These are phyloP conservation scores for Stevia rebaudiana DNA, from an alignment of 140 eudicot genomes.

Conservation along the genomic window DNA sequence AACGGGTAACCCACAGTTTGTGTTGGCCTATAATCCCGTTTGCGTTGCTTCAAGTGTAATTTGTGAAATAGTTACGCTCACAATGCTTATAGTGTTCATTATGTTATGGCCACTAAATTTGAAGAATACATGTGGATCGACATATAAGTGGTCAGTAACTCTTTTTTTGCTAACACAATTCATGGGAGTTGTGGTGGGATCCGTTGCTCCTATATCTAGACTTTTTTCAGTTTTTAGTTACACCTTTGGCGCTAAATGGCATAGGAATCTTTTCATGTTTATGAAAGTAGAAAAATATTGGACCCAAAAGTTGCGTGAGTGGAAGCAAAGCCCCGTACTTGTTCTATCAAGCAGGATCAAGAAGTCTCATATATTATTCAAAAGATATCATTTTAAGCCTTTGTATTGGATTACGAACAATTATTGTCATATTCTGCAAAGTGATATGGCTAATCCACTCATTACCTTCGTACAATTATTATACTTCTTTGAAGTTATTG, in stretches of 20 bases:
- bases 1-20: conserved; percentile 30
- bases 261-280: not conserved
- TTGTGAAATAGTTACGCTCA: not conserved
- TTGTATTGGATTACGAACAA: conserved; percentile 3
- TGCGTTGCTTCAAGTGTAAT: conserved; percentile 4
- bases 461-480: not conserved
- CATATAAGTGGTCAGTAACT: conserved; percentile 14
- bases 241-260: not conserved
- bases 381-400: conserved; percentile 7
- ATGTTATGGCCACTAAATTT: too few species aligned
- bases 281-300: conserved; percentile 18
- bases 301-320: conserved; percentile 14
- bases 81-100: not conserved
- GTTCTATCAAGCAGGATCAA: conserved; percentile 6
- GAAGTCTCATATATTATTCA: not conserved
- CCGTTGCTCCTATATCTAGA: not conserved
- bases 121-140: not conserved
- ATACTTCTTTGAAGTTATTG: not conserved
- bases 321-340: conserved; percentile 11
- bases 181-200: conserved; percentile 12
- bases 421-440: conserved; percentile 15
- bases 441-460: conserved; percentile 10
- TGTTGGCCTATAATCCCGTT: conserved; percentile 15
- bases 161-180: not conserved
- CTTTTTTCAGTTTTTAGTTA: conserved; percentile 5